Percentiles rank a stretch among this genome's conserved stretches.
Conservation (phyloP, 164 flowering plant genomes). For the Magnolia officinalis region DNA sequence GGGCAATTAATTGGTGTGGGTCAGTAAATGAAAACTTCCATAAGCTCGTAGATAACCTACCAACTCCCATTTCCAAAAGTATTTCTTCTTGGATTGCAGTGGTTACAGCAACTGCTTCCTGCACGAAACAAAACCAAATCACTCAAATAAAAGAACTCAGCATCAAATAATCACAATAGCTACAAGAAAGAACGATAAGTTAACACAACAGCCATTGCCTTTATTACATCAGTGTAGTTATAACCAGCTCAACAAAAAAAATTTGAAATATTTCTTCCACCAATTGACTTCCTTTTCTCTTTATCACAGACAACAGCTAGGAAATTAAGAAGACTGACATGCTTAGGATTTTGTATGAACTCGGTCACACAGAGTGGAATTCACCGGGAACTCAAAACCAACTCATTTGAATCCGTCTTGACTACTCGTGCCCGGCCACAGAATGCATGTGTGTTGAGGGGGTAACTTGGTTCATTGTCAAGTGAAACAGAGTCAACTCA, state of each 20-base stretch:
- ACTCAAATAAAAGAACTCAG: background rate
- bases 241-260: background rate
- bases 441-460: background rate
- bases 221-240: background rate
- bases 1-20: background rate
- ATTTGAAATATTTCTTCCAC: background rate
- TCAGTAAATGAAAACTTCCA: background rate
- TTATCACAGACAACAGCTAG: background rate
- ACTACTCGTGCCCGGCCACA: background rate
- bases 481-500: no score
- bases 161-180: background rate
- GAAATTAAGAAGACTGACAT: background rate
- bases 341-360: no score
- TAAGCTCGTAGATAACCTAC: conserved; percentile 25
- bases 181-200: background rate
- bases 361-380: background rate
- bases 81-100: conserved; percentile 88
- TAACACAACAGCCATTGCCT: background rate
- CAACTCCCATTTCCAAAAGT: conserved; percentile 82
- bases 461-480: background rate
- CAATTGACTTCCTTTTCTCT: background rate
- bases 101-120: conserved; percentile 92
- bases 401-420: background rate
- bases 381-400: background rate
- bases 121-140: conserved; percentile 17